Percentiles rank a stretch among this genome's conserved stretches.
phyloP scores from a whole-genome alignment of 2,329 filamentous ascomycete species.

The Botrytis deweyae region DNA sequence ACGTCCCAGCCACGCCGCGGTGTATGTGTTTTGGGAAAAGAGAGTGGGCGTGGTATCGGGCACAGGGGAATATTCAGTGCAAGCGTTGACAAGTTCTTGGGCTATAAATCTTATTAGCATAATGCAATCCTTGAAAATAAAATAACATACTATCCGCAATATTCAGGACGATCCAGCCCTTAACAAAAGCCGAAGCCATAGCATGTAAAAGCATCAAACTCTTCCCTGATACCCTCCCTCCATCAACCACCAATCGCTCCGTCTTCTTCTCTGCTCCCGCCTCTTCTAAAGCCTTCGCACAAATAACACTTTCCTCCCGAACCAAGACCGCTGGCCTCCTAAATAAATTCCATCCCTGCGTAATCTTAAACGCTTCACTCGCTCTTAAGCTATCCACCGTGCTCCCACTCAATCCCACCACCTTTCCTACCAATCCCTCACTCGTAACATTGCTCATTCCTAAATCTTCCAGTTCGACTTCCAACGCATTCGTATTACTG shows the following conservation, averaged over 20 bases:
- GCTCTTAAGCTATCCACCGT: constrained; percentile 78
- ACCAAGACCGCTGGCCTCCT: constrained; percentile 76
- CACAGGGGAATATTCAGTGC: constrained; percentile 76
- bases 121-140: neutral
- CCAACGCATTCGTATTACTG: constrained; percentile 89
- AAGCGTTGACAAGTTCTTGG: constrained; percentile 76
- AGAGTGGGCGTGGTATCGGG: constrained; percentile 55
- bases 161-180: constrained; percentile 85
- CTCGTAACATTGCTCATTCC: constrained; percentile 53
- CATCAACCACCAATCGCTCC: constrained; percentile 67
- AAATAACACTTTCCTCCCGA: constrained; percentile 71
- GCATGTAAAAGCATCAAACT: constrained; percentile 83
- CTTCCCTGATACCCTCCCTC: constrained; percentile 77
- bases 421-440: constrained; percentile 57
- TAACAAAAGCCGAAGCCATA: constrained; percentile 75
- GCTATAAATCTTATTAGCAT: constrained; percentile 48
- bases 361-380: constrained; percentile 87
- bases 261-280: constrained; percentile 55
- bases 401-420: constrained; percentile 66
- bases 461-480: constrained; percentile 66
- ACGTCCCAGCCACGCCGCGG: constrained; percentile 69
- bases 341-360: constrained; percentile 87
- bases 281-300: constrained; percentile 63
- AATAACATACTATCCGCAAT: constrained; percentile 75
- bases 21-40: constrained; percentile 80